Conservation (phyloP, 345 rosid genomes). For the Triadica sebifera region DNA sequence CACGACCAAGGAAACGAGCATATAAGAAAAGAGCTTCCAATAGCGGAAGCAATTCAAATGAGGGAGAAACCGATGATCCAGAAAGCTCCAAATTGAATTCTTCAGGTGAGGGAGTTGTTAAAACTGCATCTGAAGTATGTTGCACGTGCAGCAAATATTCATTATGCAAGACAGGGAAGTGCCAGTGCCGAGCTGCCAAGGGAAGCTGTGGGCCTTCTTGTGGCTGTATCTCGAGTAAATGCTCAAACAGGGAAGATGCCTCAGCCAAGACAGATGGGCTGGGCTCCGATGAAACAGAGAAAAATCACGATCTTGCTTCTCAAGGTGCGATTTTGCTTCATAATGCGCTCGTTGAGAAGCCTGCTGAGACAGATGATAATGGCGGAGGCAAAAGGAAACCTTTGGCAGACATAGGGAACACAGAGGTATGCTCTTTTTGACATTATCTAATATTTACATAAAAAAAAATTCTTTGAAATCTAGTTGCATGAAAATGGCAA, state of each 20-base stretch:
- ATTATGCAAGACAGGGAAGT: constrained; percentile 70
- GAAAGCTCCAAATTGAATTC: constrained; percentile 26
- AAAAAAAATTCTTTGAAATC: too few species aligned
- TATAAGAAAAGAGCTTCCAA: constrained; percentile 42
- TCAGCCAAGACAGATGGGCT: constrained; percentile 24
- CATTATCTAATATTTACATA: background rate
- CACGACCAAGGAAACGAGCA: constrained; percentile 34
- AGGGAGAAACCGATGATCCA: constrained; percentile 21
- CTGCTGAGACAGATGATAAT: constrained; percentile 39
- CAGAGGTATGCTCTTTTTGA: constrained; percentile 37
- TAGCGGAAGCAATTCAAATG: constrained; percentile 34
- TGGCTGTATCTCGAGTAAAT: constrained; percentile 54
- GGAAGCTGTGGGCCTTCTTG: constrained; percentile 69
- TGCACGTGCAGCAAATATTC: constrained; percentile 69
- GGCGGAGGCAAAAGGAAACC: constrained; percentile 62
- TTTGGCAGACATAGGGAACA: constrained; percentile 81
- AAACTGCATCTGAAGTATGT: constrained; percentile 38
- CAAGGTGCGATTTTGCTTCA: constrained; percentile 81
- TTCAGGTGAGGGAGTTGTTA: constrained; percentile 28
- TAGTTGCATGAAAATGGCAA: background rate
- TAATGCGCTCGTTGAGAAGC: constrained; percentile 58
- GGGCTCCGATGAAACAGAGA: constrained; percentile 39
- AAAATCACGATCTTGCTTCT: constrained; percentile 49
- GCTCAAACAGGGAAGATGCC: constrained; percentile 55
- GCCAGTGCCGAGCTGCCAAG: constrained; percentile 67